These are phyloP conservation scores for Naganishia sp. DNA, from an alignment of 1,284 basidiomycete species.

Conservation along the genomic window DNA sequence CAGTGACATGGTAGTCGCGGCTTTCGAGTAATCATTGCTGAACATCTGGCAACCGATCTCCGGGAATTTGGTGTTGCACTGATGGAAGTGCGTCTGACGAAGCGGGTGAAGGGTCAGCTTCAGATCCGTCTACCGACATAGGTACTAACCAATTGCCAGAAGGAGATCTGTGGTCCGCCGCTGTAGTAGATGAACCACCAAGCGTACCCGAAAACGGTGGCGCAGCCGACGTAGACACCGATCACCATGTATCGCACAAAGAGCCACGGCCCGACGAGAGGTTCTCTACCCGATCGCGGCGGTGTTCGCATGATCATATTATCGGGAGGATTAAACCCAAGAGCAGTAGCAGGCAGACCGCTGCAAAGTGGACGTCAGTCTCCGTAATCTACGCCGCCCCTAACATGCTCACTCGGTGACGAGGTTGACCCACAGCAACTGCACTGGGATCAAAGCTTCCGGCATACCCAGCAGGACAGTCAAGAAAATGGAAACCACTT, in stretches of 20 bases:
- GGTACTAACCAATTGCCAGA: conserved; percentile 79
- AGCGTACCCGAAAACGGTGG: conserved; percentile 93
- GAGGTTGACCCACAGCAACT: conserved; percentile 95
- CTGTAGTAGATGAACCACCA: conserved; percentile 98
- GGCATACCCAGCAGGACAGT: conserved; percentile 98
- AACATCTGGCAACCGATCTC: conserved; percentile 94
- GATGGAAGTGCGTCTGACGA: conserved; percentile 85
- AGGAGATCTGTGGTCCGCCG: conserved; percentile 88
- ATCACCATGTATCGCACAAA: conserved; percentile 95
- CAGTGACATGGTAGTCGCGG: conserved; percentile 92
- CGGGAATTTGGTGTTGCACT: conserved; percentile 77
- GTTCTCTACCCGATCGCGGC: conserved; percentile 83
- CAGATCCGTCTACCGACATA: conserved; percentile 19
- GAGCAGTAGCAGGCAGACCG: conserved; percentile 94
- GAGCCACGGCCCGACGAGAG: conserved; percentile 87
- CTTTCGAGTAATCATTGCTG: conserved; percentile 74
- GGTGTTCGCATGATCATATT: conserved; percentile 94
- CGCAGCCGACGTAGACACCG: conserved; percentile 89
- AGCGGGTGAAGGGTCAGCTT: conserved; percentile 18
- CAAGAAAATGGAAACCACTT: conserved; percentile 96
- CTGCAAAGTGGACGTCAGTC: conserved; percentile 56
- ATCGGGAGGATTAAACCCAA: conserved; percentile 96
- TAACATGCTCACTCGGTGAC: conserved; percentile 62
- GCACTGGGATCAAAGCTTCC: conserved; percentile 95
- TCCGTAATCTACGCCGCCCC: too few species aligned